Base-by-base conservation (phyloP, 441 rosid genomes). In the Syzygium syzygioides region DNA sequence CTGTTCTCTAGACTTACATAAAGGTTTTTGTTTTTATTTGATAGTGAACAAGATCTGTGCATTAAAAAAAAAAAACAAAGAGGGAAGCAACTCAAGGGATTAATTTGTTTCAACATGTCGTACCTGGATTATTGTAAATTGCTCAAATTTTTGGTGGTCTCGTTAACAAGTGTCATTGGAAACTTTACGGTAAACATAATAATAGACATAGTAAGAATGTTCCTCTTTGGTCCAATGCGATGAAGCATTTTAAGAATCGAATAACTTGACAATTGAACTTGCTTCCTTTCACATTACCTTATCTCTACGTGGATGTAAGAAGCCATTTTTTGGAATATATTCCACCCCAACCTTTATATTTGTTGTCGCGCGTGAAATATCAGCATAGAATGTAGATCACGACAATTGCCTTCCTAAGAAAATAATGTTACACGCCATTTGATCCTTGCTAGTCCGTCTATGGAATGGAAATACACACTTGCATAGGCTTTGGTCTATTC, bases 371-470 rank as follows among this genome's bases (percentile, higher is more conserved):
- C 14, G 34, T 9, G 4, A 26, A 14, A 1, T 60, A 30, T 32
- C 0, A 0, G 18, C 14, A 6, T 6, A 14, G 0, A 60, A 2
- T 5, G 66, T 60, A 60, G 18, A 5, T 60, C 68, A 28, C 9
- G 9, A 60, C 18, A 60, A 28, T 14, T 28, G 4, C 9, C 68
- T 60, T 60, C 8, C 17, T 60, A 60, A 28, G 17, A 60, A 17
- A 14, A 28, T 6, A 15, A 60, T 6, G 68, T 28, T 14, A 0
- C 18, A 0, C 14, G 68, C 18, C 68, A 60, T 60, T 60, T 28
- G 18, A 60, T 60, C 34, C n/a, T 28, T 1, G 6, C 1, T 7
- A 9, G 32, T 28, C 2, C n/a, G 18, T 28, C 18, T 8, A 28
- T 28, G n/a, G 28, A 60, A 60, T 60, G 28, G n/a, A 60, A 60